Base-by-base conservation (phyloP, 2,329 filamentous ascomycete species). In the Trichoderma oligosporum region DNA sequence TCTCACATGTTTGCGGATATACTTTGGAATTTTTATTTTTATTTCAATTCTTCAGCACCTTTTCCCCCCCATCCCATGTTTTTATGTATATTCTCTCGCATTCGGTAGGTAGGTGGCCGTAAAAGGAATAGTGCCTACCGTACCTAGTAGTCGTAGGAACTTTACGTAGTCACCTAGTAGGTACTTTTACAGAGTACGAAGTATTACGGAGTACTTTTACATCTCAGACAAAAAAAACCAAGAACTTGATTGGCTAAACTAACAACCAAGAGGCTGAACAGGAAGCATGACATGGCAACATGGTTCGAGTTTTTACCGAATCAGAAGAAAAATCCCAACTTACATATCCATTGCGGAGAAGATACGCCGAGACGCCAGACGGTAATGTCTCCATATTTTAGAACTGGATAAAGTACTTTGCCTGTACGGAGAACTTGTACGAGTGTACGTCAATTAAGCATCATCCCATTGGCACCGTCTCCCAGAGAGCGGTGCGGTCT, bases 241-340 rank as follows among this genome's bases (percentile, higher is more conserved):
- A 41, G 9, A 2, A 2, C 38, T 35, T 42, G 49, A 53, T 53
- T 42, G 49, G 49, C 39, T 33, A 24, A 27, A 25, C 38, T 53
- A 38, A 18, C 42, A 42, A 53, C 49, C 49, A 38, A 53, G n/a
- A 42, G n/a, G 49, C 49, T 53, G 36, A 53, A 14, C 48, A 36
- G n/a, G n/a, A n/a, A n/a, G n/a, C n/a, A 41, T 18, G 11, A 25
- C 25, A 29, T 36, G 35, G 16, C 36, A 18, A n/a, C 36, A 31
- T 25, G 49, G 27, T 24, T 24, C 16, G 27, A 11, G 45, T 6
- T 31, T 31, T 44, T 44, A 53, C 20, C 49, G 36, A 27, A 29
- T 22, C 18, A 29, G 24, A 42, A 33, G 35, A 14, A 38, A 7
- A 42, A 16, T 41, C 27, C 27, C 12, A 12, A 16, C 16, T 20